These are phyloP conservation scores for Marvania coccoides DNA, from an alignment of 139 green algal genomes.

Conservation along the genomic window DNA sequence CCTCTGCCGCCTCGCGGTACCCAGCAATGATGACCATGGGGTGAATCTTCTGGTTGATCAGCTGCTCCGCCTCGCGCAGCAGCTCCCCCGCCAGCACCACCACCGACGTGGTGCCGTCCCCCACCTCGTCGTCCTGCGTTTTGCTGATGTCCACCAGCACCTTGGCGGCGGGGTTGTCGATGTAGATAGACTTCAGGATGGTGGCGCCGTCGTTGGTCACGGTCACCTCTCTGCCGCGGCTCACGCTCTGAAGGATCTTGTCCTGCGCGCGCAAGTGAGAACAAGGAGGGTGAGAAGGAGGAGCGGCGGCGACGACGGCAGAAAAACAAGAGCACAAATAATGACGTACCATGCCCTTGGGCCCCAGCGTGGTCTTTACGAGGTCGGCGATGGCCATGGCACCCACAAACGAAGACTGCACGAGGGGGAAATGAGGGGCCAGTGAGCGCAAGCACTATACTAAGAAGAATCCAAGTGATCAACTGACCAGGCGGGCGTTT, in stretches of 20 bases:
- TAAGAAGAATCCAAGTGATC: neutral
- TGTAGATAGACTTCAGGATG: conserved; percentile 91
- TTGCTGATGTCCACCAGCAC: conserved; percentile 93
- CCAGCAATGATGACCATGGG: conserved; percentile 98
- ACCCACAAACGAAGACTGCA: conserved; percentile 88
- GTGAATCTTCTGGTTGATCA: conserved; percentile 91
- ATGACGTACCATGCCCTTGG: conserved; percentile 91
- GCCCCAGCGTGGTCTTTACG: conserved; percentile 95
- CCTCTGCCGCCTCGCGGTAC: conserved; percentile 72
- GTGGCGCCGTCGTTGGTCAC: conserved; percentile 99
- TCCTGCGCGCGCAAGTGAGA: conserved; percentile 55
- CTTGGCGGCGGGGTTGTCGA: conserved; percentile 98
- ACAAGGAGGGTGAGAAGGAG: neutral
- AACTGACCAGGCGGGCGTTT: conserved; percentile 80
- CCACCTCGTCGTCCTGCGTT: conserved; percentile 96
- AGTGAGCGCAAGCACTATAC: neutral
- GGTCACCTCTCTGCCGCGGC: conserved; percentile 71
- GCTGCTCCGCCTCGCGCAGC: conserved; percentile 89
- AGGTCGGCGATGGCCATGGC: conserved; percentile 97
- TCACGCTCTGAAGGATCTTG: conserved; percentile 97
- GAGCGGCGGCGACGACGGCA: neutral
- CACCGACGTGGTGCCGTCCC: conserved; percentile 96
- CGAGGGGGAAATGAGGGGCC: neutral
- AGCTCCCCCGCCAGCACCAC: conserved; percentile 97
- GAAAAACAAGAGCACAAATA: neutral